Conservation (phyloP, 108 stramenopile genomes). For the Nitzschia putrida region DNA sequence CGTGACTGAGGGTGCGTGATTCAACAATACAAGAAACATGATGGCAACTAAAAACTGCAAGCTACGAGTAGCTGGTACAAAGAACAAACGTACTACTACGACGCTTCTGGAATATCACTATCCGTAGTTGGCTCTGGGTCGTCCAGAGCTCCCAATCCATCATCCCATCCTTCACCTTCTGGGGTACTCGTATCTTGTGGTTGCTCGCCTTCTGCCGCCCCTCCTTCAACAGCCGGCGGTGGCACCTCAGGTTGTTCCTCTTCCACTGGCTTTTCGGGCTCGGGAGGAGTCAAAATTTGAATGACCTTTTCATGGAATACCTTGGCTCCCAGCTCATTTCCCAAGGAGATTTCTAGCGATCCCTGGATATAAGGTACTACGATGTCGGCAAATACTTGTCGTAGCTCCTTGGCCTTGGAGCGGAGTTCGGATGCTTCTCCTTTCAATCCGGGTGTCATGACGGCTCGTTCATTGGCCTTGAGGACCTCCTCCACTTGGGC, state of each 20-base stretch:
- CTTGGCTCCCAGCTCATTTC: slow-evolving; percentile 41
- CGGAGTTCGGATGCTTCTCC: slow-evolving; percentile 73
- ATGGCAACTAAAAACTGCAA: too few species aligned
- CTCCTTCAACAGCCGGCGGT: background rate
- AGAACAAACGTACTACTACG: too few species aligned
- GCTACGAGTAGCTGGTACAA: too few species aligned
- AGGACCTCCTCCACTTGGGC: slow-evolving; percentile 53
- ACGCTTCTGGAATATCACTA: too few species aligned
- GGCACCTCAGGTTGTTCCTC: slow-evolving; percentile 14
- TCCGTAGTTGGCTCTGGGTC: background rate
- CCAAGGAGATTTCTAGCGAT: slow-evolving; percentile 72
- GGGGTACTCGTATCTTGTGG: background rate
- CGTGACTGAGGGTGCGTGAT: too few species aligned
- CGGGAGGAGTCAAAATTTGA: slow-evolving; percentile 22
- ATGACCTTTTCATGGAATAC: slow-evolving; percentile 37
- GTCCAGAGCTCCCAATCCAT: slow-evolving; percentile 5
- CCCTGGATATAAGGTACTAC: slow-evolving; percentile 66
- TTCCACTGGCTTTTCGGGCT: slow-evolving; percentile 3
- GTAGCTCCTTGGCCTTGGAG: slow-evolving; percentile 64
- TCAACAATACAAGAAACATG: too few species aligned
- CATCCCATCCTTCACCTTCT: slow-evolving; percentile 15
- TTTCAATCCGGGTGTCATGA: slow-evolving; percentile 71
- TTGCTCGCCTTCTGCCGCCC: background rate
- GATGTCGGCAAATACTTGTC: slow-evolving; percentile 46
- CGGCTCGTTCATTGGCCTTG: slow-evolving; percentile 69